Conservation (phyloP, 352 stramenopile genomes). For the Phytophthora cactorum region DNA sequence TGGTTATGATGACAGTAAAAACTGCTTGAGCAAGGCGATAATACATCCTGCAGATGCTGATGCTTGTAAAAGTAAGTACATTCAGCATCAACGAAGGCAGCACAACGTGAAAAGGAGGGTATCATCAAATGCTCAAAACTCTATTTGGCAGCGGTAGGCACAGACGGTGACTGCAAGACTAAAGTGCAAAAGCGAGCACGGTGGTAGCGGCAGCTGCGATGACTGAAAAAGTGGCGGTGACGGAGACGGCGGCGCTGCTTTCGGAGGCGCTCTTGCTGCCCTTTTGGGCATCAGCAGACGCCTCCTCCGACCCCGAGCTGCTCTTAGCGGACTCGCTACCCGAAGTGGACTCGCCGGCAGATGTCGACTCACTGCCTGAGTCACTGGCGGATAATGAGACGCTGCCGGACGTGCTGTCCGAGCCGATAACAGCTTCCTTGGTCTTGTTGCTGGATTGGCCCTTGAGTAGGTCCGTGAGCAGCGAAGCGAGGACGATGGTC, state of each 20-base stretch:
- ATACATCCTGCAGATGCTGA: too few relatives aligned
- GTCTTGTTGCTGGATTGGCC: conserved; percentile 72
- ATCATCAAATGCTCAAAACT: conserved; percentile 32
- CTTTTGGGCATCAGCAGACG: conserved; percentile 12
- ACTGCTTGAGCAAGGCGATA: too few relatives aligned
- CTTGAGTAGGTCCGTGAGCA: conserved; percentile 59
- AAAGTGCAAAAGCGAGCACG: conserved; percentile 33
- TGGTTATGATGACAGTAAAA: too few relatives aligned
- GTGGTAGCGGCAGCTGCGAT: conserved; percentile 14
- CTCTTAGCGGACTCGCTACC: conserved; percentile 3
- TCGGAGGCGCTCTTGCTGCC: conserved; percentile 19
- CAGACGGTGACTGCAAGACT: conserved; percentile 17
- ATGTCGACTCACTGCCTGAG: conserved; percentile 13
- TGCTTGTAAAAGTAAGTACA: background rate
- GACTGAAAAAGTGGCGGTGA: conserved; percentile 22
- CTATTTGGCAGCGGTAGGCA: conserved; percentile 20
- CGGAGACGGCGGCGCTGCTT: conserved; percentile 13
- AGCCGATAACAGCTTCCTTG: conserved; percentile 26
- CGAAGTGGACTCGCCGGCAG: conserved; percentile 8
- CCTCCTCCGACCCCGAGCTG: conserved; percentile 16
- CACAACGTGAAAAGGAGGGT: conserved; percentile 3
- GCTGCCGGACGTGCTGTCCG: conserved; percentile 36
- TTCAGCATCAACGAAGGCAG: background rate
- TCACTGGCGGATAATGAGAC: conserved; percentile 25
- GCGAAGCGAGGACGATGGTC: conserved; percentile 42